phyloP scores from a whole-genome alignment of 139 green algal genomes.

The Diplosphaera chodatii region DNA sequence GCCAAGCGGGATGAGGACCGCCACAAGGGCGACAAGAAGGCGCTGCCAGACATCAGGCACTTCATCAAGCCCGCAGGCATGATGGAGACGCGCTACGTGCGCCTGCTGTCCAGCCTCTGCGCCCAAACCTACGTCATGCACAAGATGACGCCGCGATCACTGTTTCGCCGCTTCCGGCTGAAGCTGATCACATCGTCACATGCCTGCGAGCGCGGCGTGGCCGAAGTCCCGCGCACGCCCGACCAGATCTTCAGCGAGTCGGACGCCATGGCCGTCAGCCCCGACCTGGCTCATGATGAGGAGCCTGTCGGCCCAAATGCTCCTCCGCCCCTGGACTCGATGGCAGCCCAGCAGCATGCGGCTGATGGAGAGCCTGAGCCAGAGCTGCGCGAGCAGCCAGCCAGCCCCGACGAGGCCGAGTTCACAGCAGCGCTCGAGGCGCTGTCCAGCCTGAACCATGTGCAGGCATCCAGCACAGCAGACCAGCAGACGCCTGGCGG shows the following conservation, averaged over 20 bases:
- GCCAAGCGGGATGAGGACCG: neutral
- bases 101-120: constrained; percentile 47
- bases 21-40: neutral
- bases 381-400: neutral
- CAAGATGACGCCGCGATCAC: constrained; percentile 22
- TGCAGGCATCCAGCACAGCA: constrained; percentile 2
- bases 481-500: constrained; percentile 13
- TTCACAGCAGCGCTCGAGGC: neutral
- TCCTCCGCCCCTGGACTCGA: neutral
- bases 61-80: constrained; percentile 42
- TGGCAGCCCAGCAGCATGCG: neutral
- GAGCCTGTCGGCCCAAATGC: neutral
- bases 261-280: constrained; percentile 59
- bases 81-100: constrained; percentile 52
- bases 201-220: constrained; percentile 38
- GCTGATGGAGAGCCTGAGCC: neutral
- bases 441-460: neutral
- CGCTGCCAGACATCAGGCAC: constrained; percentile 38
- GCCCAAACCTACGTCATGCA: constrained; percentile 52
- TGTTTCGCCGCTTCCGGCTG: constrained; percentile 39
- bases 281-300: neutral
- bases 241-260: constrained; percentile 39
- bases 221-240: constrained; percentile 20
- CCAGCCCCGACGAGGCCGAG: neutral
- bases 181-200: constrained; percentile 63